Base-by-base conservation (phyloP, 148 eudicot species). In the Hydrangea macrophylla region DNA sequence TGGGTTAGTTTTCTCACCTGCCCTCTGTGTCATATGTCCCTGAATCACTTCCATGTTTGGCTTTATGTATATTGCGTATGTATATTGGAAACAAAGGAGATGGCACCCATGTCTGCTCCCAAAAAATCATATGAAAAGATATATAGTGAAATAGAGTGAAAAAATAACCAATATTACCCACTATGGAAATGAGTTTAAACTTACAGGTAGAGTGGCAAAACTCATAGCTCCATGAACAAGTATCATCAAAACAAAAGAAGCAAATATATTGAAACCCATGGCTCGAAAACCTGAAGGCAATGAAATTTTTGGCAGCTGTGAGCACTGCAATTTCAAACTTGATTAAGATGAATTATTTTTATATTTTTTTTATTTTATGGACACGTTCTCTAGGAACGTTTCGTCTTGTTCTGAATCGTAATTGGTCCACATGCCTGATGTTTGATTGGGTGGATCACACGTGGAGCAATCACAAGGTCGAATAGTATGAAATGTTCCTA, bases 1-100 rank as follows among this genome's bases (percentile, higher is more conserved):
- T 13, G 35, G 35, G 10, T 7, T 7, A 15, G 25, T 9, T 25
- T 11, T 40, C 55, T 67, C 63, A 90, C 96, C 96, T 90, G 50
- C 92, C 96, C 72, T 90, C 96, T 0, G 81, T 83, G 67, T 90
- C 96, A 50, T 85, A 87, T 22, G 83, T 82, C 45, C 81, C 57
- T 1, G 90, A 72, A 58, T 87, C 90, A 70, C 96, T 87, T 60
- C 96, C 92, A 72, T 90, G 96, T 73, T 83, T 90, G 30, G 86
- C 74, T 73, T 68, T 87, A 35, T 90, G 96, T 62, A 90, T 81
- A 67, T 90, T 90, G 44, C 64, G 59, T 23, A 87, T 55, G 57
- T 87, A 79, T 64, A 90, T 83, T 3, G 96, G 88, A 65, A 90
- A 79, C 72, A 85, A 73, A 31, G 79, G 73, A 20, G 88, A 84